Conservation (phyloP, 2,329 filamentous ascomycete genomes). For the Claviceps paspali region DNA sequence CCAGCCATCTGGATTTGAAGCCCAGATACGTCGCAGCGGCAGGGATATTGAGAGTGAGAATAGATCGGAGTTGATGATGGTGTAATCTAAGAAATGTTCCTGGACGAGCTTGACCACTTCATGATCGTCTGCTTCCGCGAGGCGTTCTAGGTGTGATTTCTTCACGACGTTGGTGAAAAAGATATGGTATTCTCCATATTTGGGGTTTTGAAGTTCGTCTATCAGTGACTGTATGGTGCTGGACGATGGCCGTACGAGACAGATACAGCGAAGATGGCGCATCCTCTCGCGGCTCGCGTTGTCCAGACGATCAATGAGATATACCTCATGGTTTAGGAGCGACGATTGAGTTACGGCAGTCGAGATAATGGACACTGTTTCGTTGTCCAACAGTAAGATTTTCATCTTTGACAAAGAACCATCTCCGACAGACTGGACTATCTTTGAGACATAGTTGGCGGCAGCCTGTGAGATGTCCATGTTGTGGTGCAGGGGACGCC, state of each 20-base stretch:
- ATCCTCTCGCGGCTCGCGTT: conserved; percentile 88
- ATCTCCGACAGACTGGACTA: conserved; percentile 64
- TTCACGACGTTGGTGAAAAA: conserved; percentile 97
- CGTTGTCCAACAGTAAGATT: conserved; percentile 82
- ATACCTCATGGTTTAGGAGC: conserved; percentile 90
- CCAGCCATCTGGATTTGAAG: conserved; percentile 70
- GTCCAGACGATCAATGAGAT: conserved; percentile 90
- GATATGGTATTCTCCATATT: conserved; percentile 92
- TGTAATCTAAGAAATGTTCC: conserved; percentile 92
- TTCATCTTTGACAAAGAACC: conserved; percentile 85
- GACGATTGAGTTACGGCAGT: conserved; percentile 92
- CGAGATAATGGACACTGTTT: conserved; percentile 87
- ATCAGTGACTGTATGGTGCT: conserved; percentile 89
- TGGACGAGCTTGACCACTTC: conserved; percentile 90
- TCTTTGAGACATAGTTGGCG: conserved; percentile 89
- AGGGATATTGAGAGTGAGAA: conserved; percentile 64
- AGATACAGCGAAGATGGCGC: conserved; percentile 87
- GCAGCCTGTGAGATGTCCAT: conserved; percentile 95
- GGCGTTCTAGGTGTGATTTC: conserved; percentile 83
- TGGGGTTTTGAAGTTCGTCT: conserved; percentile 88
- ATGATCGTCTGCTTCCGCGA: conserved; percentile 93
- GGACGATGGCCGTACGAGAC: conserved; percentile 80
- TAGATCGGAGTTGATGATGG: conserved; percentile 87
- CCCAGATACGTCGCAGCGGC: conserved; percentile 68
- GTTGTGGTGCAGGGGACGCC: not conserved